A percentile compares a stretch with the other conserved stretches of the same genome.
These are phyloP conservation scores for Phellinidium pouzarii DNA, from an alignment of 1,284 basidiomycete genomes.

Conservation along the genomic window DNA sequence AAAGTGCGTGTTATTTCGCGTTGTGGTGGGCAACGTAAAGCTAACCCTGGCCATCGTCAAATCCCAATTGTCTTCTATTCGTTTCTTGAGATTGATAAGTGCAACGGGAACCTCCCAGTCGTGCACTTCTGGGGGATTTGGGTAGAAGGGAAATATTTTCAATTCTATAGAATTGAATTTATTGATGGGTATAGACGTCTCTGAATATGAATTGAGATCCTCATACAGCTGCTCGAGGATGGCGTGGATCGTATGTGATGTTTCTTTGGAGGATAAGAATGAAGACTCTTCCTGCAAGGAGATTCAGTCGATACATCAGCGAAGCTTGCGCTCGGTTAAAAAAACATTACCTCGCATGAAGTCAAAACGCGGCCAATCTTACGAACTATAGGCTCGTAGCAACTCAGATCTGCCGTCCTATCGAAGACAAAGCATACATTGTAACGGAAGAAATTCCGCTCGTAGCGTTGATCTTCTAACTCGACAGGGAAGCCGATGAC, in stretches of 20 bases:
- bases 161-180: conserved; percentile 88
- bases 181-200: conserved; percentile 87
- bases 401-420: conserved; percentile 79
- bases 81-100: conserved; percentile 74
- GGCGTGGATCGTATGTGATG: conserved; percentile 68
- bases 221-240: conserved; percentile 96
- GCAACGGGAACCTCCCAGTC: conserved; percentile 97
- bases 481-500: conserved; percentile 87
- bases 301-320: conserved; percentile 16
- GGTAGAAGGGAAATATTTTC: conserved; percentile 95
- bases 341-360: conserved; percentile 68
- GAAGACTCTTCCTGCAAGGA: conserved; percentile 72
- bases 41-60: conserved; percentile 82
- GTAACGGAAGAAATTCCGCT: conserved; percentile 87
- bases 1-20: conserved; percentile 1
- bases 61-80: conserved; percentile 93
- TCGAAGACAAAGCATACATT: conserved; percentile 98
- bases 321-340: neutral
- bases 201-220: conserved; percentile 94
- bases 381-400: conserved; percentile 93
- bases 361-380: conserved; percentile 89
- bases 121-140: conserved; percentile 83
- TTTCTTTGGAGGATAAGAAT: conserved; percentile 75
- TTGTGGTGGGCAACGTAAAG: conserved; percentile 3
- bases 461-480: conserved; percentile 57